phyloP scores from a whole-genome alignment of 2,329 filamentous ascomycete species.

The Neofusicoccum laricinum region DNA sequence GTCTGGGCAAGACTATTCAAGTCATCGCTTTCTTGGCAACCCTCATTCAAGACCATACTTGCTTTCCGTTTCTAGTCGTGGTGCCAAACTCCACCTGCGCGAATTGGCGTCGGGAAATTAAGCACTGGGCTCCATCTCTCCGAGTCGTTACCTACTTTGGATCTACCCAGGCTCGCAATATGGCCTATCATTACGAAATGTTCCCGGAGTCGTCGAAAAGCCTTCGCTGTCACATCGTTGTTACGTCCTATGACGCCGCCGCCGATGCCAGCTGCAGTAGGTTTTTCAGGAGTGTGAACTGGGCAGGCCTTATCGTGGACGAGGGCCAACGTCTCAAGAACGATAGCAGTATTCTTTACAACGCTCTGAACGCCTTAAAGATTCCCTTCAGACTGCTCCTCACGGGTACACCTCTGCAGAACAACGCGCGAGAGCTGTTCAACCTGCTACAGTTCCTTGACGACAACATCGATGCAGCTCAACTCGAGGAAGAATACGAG shows the following conservation, averaged over 20 bases:
- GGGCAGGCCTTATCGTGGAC: slow-evolving; percentile 87
- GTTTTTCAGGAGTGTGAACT: slow-evolving; percentile 69
- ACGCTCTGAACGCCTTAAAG: slow-evolving; percentile 67
- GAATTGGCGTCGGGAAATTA: slow-evolving; percentile 97
- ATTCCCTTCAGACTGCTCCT: slow-evolving; percentile 82
- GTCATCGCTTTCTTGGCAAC: slow-evolving; percentile 78
- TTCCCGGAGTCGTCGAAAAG: slow-evolving; percentile 65
- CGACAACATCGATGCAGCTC: slow-evolving; percentile 63
- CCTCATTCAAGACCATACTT: slow-evolving; percentile 59
- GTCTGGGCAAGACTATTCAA: slow-evolving; percentile 94
- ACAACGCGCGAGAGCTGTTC: slow-evolving; percentile 92
- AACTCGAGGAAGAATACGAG: slow-evolving; percentile 71
- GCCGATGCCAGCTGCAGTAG: slow-evolving; percentile 65
- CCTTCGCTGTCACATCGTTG: slow-evolving; percentile 83
- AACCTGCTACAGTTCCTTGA: slow-evolving; percentile 96
- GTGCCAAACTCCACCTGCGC: slow-evolving; percentile 93
- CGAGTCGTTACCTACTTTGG: slow-evolving; percentile 94
- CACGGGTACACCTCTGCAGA: slow-evolving; percentile 88
- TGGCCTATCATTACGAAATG: slow-evolving; percentile 79
- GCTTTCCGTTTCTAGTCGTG: slow-evolving; percentile 89
- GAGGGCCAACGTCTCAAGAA: slow-evolving; percentile 96
- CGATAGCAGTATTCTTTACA: slow-evolving; percentile 79
- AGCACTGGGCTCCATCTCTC: slow-evolving; percentile 83
- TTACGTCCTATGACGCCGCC: slow-evolving; percentile 92
- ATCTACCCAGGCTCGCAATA: slow-evolving; percentile 67